phyloP scores from a whole-genome alignment of 202 grass and related monocot species.

The Cymbopogon flexuosus region DNA sequence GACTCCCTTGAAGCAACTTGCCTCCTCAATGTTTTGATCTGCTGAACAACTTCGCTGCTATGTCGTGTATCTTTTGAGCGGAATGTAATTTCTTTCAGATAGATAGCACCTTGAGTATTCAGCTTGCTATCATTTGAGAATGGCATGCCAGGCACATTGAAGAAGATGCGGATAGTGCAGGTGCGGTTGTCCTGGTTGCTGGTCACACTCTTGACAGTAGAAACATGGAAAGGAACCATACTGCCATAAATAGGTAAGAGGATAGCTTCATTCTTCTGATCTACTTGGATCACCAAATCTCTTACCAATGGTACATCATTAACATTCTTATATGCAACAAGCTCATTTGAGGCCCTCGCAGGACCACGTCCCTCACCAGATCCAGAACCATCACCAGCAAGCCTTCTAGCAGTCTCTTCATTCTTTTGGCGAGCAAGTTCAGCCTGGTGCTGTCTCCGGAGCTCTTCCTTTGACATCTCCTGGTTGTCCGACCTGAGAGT shows the following conservation, averaged over 20 bases:
- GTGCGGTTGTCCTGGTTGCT: constrained; percentile 83
- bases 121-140: constrained; percentile 57
- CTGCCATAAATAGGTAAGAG: constrained; percentile 82
- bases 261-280: constrained; percentile 72
- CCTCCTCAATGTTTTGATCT: constrained; percentile 81
- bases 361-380: constrained; percentile 55
- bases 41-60: constrained; percentile 92
- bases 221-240: constrained; percentile 89
- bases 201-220: constrained; percentile 83
- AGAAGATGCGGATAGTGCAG: constrained; percentile 83
- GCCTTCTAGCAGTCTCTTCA: constrained; percentile 79
- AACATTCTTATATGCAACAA: constrained; percentile 76
- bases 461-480: constrained; percentile 88
- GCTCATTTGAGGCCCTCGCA: constrained; percentile 51
- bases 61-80: constrained; percentile 80
- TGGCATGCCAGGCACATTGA: constrained; percentile 80
- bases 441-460: constrained; percentile 74
- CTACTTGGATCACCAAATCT: constrained; percentile 78
- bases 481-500: constrained; percentile 74
- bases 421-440: constrained; percentile 94
- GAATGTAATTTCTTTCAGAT: constrained; percentile 86
- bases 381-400: constrained; percentile 62
- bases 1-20: constrained; percentile 86
- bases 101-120: constrained; percentile 74
- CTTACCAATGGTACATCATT: constrained; percentile 66